phyloP scores from a whole-genome alignment of 352 stramenopile species.

The Phytopythium vexans region DNA sequence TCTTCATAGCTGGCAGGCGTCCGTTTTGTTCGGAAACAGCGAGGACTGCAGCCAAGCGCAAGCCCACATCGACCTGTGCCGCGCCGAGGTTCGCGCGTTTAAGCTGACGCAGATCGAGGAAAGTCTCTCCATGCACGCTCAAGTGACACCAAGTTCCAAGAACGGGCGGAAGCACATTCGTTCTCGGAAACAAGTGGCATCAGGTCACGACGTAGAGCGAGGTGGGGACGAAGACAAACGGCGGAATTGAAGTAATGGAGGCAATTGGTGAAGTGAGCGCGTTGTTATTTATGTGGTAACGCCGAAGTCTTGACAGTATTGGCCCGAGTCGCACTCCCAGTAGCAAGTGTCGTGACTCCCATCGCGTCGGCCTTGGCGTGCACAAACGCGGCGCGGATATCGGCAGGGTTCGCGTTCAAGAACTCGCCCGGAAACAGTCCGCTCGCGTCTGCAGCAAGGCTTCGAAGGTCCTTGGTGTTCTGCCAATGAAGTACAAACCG shows the following conservation, averaged over 20 bases:
- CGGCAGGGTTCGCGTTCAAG: slow-evolving; percentile 54
- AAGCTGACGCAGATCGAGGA: slow-evolving; percentile 78
- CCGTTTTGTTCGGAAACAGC: slow-evolving; percentile 53
- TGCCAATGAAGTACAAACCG: slow-evolving; percentile 10
- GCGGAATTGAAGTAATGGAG: no score
- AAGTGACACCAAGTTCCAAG: slow-evolving; percentile 29
- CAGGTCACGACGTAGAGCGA: not conserved
- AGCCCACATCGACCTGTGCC: slow-evolving; percentile 67
- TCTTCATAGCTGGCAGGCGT: slow-evolving; percentile 56
- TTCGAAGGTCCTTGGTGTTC: slow-evolving; percentile 85
- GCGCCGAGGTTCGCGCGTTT: slow-evolving; percentile 71
- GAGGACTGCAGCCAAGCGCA: slow-evolving; percentile 70
- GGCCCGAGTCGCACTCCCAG: slow-evolving; percentile 3
- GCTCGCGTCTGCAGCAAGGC: slow-evolving; percentile 71
- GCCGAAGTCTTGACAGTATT: not conserved
- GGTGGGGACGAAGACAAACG: not conserved
- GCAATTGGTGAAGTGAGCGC: no score
- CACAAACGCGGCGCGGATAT: slow-evolving; percentile 60
- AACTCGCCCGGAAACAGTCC: slow-evolving; percentile 80
- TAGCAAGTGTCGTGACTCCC: slow-evolving; percentile 8
- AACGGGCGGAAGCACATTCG: not conserved
- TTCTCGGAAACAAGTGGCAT: not conserved
- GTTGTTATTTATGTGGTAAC: not conserved
- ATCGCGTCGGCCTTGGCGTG: slow-evolving; percentile 49
- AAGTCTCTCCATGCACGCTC: slow-evolving; percentile 56